Conservation (phyloP, 352 stramenopile species). For the Detonula confervacea region DNA sequence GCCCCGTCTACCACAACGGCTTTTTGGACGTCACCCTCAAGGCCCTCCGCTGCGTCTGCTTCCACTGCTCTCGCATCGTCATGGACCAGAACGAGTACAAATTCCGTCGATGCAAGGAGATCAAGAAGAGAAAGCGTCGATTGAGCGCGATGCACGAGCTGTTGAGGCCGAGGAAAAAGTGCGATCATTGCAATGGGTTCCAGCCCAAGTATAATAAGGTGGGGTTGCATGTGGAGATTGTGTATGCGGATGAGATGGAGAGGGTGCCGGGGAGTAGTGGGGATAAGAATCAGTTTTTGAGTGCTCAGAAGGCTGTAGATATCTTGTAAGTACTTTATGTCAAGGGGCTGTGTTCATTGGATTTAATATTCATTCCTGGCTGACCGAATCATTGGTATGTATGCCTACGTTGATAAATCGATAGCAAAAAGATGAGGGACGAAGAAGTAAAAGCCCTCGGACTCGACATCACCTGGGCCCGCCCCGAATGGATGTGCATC, state of each 20-base stretch:
- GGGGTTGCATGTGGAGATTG: conserved; percentile 93
- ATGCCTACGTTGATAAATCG: conserved; percentile 1
- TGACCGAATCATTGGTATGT: neutral
- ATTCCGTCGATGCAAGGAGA: conserved; percentile 72
- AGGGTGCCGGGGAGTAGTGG: conserved; percentile 91
- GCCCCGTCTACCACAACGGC: conserved; percentile 97
- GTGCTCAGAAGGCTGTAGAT: conserved; percentile 92
- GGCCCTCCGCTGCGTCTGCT: conserved; percentile 93
- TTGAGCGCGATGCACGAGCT: conserved; percentile 95
- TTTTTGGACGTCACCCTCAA: conserved; percentile 97
- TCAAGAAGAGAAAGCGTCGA: conserved; percentile 80
- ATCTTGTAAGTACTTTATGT: conserved; percentile 86
- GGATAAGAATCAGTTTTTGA: conserved; percentile 96
- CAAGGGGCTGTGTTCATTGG: no score
- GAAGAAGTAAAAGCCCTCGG: conserved; percentile 95
- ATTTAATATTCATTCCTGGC: conserved; percentile 85
- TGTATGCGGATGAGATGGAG: conserved; percentile 95
- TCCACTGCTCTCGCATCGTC: conserved; percentile 95
- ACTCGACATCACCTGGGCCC: conserved; percentile 92
- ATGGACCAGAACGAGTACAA: conserved; percentile 90
- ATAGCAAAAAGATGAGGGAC: conserved; percentile 94
- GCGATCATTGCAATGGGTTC: conserved; percentile 83
- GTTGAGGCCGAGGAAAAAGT: conserved; percentile 88
- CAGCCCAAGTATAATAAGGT: conserved; percentile 97
- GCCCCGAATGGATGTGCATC: conserved; percentile 98